Base-by-base conservation (phyloP, 129 eudicot species). In the Rutidosis leptorrhynchoides region DNA sequence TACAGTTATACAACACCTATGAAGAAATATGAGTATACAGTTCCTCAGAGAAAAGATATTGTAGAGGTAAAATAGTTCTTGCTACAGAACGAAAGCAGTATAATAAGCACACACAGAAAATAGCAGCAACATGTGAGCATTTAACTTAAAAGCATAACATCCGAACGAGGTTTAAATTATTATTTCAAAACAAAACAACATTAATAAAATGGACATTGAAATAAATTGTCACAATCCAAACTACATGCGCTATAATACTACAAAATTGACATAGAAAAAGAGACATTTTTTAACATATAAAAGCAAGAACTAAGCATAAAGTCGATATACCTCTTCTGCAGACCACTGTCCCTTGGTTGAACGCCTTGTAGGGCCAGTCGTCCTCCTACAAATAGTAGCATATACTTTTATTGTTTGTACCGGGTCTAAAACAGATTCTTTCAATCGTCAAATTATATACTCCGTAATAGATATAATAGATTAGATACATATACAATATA, bases 261-360 rank as follows among this genome's bases (percentile, higher is more conserved):
- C 22, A 48, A 16, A 49, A 49, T 49, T 3, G 24, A 49, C 55
- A 49, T n/a, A 0, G 46, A 2, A 40, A 16, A 40, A 40, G 46
- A 40, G 5, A 1, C 46, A 11, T 40, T 2, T 40, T 2, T 40
- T 40, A 15, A 40, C 46, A 11, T 40, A 40, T 40, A 40, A 4
- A 40, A 49, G 24, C 55, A 49, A 7, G 2, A 49, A 19, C 55
- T 49, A 46, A 40, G 29, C 64, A 57, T 35, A 16, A 22, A 54
- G 71, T 52, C 62, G 29, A 46, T 53, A 40, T 77, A 85, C 98
- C 95, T 93, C 96, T 80, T 89, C 96, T 7, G 92, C 72, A 48
- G 96, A 88, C 99, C 99, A 93, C 73, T 93, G 99, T 55, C 99
- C 99, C 80, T 83, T 93, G 14, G 99, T 88, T 7, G 96, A 93